A percentile compares a stretch with the other conserved stretches of the same genome.
These are phyloP conservation scores for Marchantia paleacea DNA, from an alignment of 225 moss, liverwort and hornwort species.

Conservation along the genomic window DNA sequence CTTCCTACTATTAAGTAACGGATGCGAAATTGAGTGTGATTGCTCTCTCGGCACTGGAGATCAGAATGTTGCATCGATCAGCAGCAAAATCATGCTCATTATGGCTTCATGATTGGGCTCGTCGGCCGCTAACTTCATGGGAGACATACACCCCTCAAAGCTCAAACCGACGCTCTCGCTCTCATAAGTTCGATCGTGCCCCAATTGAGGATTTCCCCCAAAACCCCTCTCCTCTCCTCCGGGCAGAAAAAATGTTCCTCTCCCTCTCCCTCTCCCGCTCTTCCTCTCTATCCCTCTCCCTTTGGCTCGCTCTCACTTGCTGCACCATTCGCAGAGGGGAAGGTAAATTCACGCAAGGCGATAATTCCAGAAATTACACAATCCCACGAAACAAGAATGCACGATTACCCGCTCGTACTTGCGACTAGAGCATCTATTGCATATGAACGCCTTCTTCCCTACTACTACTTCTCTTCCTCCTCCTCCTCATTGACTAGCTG, in stretches of 20 bases:
- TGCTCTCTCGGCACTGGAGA: not conserved
- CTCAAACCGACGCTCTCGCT: not conserved
- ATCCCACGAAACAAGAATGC: constrained; percentile 2
- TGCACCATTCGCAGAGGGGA: too few relatives aligned
- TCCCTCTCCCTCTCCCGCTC: not conserved
- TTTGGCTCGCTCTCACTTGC: too few relatives aligned
- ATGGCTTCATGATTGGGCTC: not conserved
- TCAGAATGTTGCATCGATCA: not conserved
- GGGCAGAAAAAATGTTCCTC: not conserved
- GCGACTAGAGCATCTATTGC: too few relatives aligned
- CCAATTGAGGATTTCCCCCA: not conserved
- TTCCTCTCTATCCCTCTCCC: too few relatives aligned
- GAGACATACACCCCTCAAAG: not conserved
- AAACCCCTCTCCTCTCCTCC: not conserved
- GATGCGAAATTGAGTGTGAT: not conserved
- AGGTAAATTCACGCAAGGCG: too few relatives aligned
- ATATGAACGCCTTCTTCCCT: not conserved
- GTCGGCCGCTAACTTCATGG: not conserved
- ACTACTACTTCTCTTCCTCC: not conserved
- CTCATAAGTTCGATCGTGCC: not conserved
- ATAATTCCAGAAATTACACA: constrained; percentile 7
- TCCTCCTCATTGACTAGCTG: constrained; percentile 9
- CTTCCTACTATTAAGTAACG: not conserved
- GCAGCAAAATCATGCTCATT: constrained; percentile 5
- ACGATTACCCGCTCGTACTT: not conserved